Conservation (phyloP, 306 rosid genomes). For the Cicer bijugum region DNA sequence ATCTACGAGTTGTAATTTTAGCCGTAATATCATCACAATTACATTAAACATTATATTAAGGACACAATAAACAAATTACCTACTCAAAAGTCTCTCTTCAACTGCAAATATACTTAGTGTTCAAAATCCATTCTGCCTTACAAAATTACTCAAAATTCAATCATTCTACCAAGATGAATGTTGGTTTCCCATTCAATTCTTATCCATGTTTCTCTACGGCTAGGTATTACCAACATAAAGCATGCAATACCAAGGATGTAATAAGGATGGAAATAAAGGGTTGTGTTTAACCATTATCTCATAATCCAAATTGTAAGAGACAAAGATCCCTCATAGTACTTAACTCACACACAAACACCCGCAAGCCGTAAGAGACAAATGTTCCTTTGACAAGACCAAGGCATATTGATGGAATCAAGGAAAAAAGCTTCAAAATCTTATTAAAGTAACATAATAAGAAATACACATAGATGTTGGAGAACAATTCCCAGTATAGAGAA, state of each 20-base stretch:
- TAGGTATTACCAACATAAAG: neutral
- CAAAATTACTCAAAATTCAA: neutral
- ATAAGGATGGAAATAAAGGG: neutral
- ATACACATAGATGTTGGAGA: no score
- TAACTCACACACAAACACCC: neutral
- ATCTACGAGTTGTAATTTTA: neutral
- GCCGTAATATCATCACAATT: neutral
- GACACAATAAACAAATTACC: neutral
- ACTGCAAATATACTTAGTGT: neutral
- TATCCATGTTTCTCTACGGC: neutral
- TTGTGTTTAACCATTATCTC: neutral
- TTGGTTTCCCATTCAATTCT: neutral
- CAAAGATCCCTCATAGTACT: slow-evolving; percentile 7
- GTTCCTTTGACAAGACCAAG: neutral
- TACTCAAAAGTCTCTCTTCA: neutral
- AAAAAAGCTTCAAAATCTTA: neutral
- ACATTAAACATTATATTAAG: neutral
- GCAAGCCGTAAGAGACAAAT: slow-evolving; percentile 1
- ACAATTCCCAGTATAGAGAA: no score
- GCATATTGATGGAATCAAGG: neutral
- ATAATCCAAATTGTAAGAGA: slow-evolving; percentile 7
- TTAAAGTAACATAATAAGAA: no score
- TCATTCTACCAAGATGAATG: neutral
- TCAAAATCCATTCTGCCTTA: neutral
- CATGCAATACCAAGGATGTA: neutral